Conservation (phyloP, 164 flowering plant species). For the Taxillus chinensis region DNA sequence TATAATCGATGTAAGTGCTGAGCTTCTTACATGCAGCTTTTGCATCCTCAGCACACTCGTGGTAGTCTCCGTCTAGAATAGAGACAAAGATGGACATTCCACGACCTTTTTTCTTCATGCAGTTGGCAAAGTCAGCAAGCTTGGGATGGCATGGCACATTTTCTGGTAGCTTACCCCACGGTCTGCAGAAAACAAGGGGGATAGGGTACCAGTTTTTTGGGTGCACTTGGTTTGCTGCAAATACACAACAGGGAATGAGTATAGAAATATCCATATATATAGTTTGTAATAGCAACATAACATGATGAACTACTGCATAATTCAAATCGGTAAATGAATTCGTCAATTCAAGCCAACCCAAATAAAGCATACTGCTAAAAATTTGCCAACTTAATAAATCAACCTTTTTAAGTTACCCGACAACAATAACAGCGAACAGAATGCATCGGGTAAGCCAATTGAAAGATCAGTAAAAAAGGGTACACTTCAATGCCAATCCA, state of each 20-base stretch:
- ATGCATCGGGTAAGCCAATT: too few relatives aligned
- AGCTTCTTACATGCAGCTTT: slow-evolving; percentile 75
- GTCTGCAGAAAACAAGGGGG: slow-evolving; percentile 92
- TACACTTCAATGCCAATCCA: too few relatives aligned
- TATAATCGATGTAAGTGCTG: slow-evolving; percentile 81
- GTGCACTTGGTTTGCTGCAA: slow-evolving; percentile 90
- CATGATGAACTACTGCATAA: too few relatives aligned
- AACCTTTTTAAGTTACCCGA: too few relatives aligned
- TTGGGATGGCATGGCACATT: slow-evolving; percentile 99
- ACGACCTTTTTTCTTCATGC: slow-evolving; percentile 98
- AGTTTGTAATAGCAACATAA: too few relatives aligned
- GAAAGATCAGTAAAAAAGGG: too few relatives aligned
- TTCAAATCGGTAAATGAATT: too few relatives aligned
- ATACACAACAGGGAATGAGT: background rate
- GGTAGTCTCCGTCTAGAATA: slow-evolving; percentile 92
- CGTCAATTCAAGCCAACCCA: too few relatives aligned
- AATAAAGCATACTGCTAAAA: too few relatives aligned
- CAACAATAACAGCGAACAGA: too few relatives aligned
- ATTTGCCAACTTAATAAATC: too few relatives aligned
- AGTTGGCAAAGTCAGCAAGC: slow-evolving; percentile 97
- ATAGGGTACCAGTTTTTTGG: slow-evolving; percentile 99
- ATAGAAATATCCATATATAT: too few relatives aligned
- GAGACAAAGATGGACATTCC: slow-evolving; percentile 97
- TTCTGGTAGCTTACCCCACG: slow-evolving; percentile 99
- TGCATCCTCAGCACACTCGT: slow-evolving; percentile 90